Evolutionary conservation across 2,329 filamentous ascomycete genomes (phyloP), one percentile per base, ranked within the genome.

Genomic region (Colletotrichum siamense): DNA sequence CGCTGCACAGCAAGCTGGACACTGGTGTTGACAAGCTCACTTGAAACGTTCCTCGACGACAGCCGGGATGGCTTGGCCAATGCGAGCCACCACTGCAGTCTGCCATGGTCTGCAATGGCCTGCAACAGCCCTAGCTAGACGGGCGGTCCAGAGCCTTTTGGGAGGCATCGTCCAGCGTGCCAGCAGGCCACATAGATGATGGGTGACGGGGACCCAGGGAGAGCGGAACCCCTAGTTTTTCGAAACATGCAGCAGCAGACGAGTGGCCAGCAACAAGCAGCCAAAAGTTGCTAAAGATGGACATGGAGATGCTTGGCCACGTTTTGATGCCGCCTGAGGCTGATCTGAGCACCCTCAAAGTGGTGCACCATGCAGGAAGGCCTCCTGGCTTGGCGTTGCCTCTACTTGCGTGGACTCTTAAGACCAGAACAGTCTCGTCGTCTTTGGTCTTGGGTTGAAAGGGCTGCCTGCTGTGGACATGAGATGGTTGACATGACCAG

Each of bases 221-320:
- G 52, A 36, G 30, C 73, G 36, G 55, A 55, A 73, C 73, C 73
- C 73, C 73, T 76, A 63, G 73, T 32, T 73, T 52, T 68, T 76
- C 73, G 69, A 76, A 76, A 73, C 73, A 68, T 68, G 69, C 73
- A 52, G 55, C 64, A 64, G 63, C 71, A 36, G 5, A 59, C 26
- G 15, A 72, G 44, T 44, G 52, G 44, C 62, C 63, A 75, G 26
- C 39, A 62, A 24, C 68, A 72, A 44, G n/a, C 26, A 30, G 64
- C 24, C 57, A 30, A 24, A 44, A 26, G 73, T 69, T 76, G 65
- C 74, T 74, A 76, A 69, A 76, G 70, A 69, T 76, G 73, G 73
- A 65, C 57, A 61, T 76, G 70, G 59, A 68, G 73, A 76, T 73
- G 57, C 73, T 76, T 76, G 73, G 73, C 70, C 70, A 73, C 44